Evolutionary conservation across 2,329 filamentous ascomycete genomes (phyloP).

Genomic region (Clarireedia monteithiana): DNA sequence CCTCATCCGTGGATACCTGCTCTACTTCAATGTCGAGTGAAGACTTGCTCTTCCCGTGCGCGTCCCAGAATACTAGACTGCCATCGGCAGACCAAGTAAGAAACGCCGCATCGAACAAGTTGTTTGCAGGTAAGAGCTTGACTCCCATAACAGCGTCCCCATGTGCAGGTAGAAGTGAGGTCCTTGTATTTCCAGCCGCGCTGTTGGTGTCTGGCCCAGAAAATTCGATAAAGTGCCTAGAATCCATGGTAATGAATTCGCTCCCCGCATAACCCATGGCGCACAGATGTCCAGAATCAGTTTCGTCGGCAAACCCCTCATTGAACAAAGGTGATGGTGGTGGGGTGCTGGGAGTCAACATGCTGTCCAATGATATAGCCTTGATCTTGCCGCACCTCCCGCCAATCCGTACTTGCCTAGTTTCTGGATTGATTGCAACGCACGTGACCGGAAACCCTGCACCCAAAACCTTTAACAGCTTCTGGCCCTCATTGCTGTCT

Average conservation of each 20-base stretch:
- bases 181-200: conserved; percentile 32
- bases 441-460: conserved; percentile 52
- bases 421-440: conserved; percentile 30
- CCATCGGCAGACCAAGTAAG: conserved; percentile 85
- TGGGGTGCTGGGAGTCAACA: conserved; percentile 25
- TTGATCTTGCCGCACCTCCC: conserved; percentile 36
- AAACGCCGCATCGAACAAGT: conserved; percentile 61
- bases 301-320: conserved; percentile 11
- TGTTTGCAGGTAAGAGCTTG: conserved; percentile 51
- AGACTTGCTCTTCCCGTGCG: conserved; percentile 59
- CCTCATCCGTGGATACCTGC: conserved; percentile 44
- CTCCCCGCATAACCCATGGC: conserved; percentile 62
- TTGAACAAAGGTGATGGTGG: conserved; percentile 25
- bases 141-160: conserved; percentile 67
- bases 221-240: conserved; percentile 66
- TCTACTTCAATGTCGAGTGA: conserved; percentile 64
- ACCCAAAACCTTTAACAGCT: conserved; percentile 57
- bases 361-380: conserved; percentile 42
- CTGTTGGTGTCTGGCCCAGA: conserved; percentile 25
- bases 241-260: conserved; percentile 68
- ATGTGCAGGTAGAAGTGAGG: conserved; percentile 51
- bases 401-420: conserved; percentile 30
- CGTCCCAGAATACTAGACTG: conserved; percentile 73
- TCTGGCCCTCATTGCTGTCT: conserved; percentile 64
- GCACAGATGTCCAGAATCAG: conserved; percentile 39